Evolutionary conservation across 2,329 filamentous ascomycete species (phyloP), one percentile per base, ranked within the genome.

Genomic region (Fonsecaea pedrosoi): DNA sequence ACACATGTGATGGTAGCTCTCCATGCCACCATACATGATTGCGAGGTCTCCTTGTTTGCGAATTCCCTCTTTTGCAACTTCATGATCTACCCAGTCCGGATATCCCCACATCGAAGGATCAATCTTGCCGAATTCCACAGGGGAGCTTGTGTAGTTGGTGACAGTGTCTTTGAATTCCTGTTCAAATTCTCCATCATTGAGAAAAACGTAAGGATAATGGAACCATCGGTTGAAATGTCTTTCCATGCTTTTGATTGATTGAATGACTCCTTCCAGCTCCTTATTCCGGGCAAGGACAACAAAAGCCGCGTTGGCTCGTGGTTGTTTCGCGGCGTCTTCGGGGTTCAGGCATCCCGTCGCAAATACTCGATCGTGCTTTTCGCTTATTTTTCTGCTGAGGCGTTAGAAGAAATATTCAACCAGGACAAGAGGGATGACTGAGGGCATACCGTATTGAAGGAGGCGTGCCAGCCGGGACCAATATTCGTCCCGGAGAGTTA

Each of bases 161-260:
- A 99, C 87, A 0, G 89, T 90, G 73, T 94, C 90, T 78, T 92
- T 96, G 86, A 99, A 99, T 12, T 89, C 92, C 75, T 92, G 88
- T 80, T 98, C 94, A 86, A 99, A 99, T 65, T 98, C 94, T 70
- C 90, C 95, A 75, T 99, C 94, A 80, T 99, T 99, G 73, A 99
- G 84, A 79, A 99, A 98, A 73, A 98, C 94, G 77, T 98, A 99
- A 32, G 95, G 95, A 78, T 99, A 99, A 80, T 98, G 89, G 78
- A 93, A 99, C 94, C 94, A 99, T 72, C 94, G 88, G 81, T 99
- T 99, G 87, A 99, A 99, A 81, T 99, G 95, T 74, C 95, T 88
- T 83, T 99, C 95, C 73, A 99, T 94, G 53, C 94, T 98, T 83
- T 97, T 97, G 78, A 99, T 87, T 9, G 95, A 98, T 79, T 98